These are phyloP conservation scores for Neurospora sp. DNA, from an alignment of 2,329 filamentous ascomycete genomes.

Conservation along the genomic window DNA sequence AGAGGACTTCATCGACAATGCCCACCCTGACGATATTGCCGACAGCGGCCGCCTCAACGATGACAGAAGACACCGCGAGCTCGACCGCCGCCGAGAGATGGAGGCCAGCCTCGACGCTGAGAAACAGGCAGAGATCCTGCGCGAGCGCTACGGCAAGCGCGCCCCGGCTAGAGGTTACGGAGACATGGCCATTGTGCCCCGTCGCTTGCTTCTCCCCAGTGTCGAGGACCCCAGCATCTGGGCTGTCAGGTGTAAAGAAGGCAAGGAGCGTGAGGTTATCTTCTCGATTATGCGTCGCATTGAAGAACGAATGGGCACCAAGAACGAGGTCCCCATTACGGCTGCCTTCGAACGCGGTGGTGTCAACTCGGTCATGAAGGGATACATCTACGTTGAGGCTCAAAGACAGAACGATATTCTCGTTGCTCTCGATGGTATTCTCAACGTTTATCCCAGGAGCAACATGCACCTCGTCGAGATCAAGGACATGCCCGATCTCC, in stretches of 20 bases:
- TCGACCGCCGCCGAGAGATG: slow-evolving; percentile 84
- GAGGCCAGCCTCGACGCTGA: slow-evolving; percentile 86
- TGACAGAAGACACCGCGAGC: slow-evolving; percentile 85
- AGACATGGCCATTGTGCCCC: slow-evolving; percentile 71
- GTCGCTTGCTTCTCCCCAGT: slow-evolving; percentile 77
- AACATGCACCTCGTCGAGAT: slow-evolving; percentile 86
- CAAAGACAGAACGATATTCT: slow-evolving; percentile 78
- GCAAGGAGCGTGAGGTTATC: slow-evolving; percentile 89
- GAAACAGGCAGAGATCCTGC: slow-evolving; percentile 78
- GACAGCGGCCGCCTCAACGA: slow-evolving; percentile 75
- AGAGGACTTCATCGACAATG: slow-evolving; percentile 79
- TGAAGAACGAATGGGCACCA: slow-evolving; percentile 67
- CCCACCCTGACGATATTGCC: slow-evolving; percentile 81
- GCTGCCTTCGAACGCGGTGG: slow-evolving; percentile 85
- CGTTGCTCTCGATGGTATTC: slow-evolving; percentile 70
- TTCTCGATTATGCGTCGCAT: slow-evolving; percentile 82
- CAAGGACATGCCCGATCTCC: slow-evolving; percentile 95
- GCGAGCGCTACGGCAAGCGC: slow-evolving; percentile 79
- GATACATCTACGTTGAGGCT: slow-evolving; percentile 92
- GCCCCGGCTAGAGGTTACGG: slow-evolving; percentile 53
- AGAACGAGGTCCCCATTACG: slow-evolving; percentile 74
- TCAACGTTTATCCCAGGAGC: slow-evolving; percentile 80
- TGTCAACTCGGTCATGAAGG: slow-evolving; percentile 72
- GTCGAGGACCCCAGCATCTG: slow-evolving; percentile 95
- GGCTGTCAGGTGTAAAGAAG: slow-evolving; percentile 86